Percentiles rank a stretch among this genome's conserved stretches.
Conservation (phyloP, 345 rosid genomes). For the Erysimum cheiranthoides region DNA sequence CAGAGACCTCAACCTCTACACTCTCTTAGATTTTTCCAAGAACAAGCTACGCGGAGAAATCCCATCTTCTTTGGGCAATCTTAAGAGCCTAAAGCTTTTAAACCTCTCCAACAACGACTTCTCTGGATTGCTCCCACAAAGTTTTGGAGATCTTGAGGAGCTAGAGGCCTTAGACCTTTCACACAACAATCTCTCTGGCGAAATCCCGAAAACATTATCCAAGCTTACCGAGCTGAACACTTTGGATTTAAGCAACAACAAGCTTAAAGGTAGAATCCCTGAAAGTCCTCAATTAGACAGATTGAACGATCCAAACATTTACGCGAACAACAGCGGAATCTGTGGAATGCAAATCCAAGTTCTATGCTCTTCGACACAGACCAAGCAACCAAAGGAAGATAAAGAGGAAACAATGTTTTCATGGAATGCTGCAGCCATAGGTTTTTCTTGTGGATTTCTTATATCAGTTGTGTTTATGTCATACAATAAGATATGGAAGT, state of each 20-base stretch:
- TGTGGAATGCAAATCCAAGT: slow-evolving; percentile 55
- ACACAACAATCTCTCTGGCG: slow-evolving; percentile 41
- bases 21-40: slow-evolving; percentile 52
- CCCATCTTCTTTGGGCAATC: slow-evolving; percentile 46
- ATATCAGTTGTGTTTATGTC: not conserved
- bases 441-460: slow-evolving; percentile 38
- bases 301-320: slow-evolving; percentile 44
- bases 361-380: slow-evolving; percentile 29
- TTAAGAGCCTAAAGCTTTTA: slow-evolving; percentile 42
- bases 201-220: slow-evolving; percentile 46
- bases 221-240: slow-evolving; percentile 28
- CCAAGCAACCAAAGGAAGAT: not conserved
- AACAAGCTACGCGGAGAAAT: slow-evolving; percentile 50
- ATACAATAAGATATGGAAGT: not conserved
- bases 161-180: slow-evolving; percentile 54
- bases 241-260: slow-evolving; percentile 51
- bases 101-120: slow-evolving; percentile 49
- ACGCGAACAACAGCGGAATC: slow-evolving; percentile 45
- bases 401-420: slow-evolving; percentile 38
- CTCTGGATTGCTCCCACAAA: slow-evolving; percentile 45
- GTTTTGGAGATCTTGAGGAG: slow-evolving; percentile 38
- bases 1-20: slow-evolving; percentile 30
- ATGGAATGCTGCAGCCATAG: slow-evolving; percentile 46
- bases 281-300: slow-evolving; percentile 50
- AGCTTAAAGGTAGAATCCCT: slow-evolving; percentile 47